Base-by-base conservation (phyloP, 371 early-diverging fungal species). In the Mortierella sp. region DNA sequence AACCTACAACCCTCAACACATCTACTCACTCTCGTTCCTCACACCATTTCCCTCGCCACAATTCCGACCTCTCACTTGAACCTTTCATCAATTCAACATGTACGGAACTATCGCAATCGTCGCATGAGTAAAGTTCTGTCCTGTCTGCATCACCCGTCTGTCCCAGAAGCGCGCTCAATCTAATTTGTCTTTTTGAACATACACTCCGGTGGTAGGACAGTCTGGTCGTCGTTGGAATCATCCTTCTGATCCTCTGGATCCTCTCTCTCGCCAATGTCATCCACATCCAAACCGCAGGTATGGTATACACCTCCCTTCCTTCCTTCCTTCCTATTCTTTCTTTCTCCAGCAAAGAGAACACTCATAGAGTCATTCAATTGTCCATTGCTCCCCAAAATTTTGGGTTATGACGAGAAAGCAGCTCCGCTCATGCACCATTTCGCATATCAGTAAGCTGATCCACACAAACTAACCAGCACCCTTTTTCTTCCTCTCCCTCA, bases 241-340 rank as follows among this genome's bases (percentile, higher is more conserved):
- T 71, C 21, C n/a, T 51, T 32, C 18, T 76, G 7, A 38, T 76
- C 16, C 41, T 76, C 41, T 76, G 76, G 76, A 68, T 76, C 70
- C 54, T 70, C 11, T 49, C 58, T 4, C 70, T 70, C 3, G 44
- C 43, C 51, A 49, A 63, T n/a, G 44, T 71, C 27, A 71, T 76
- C 44, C 56, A 76, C 29, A 63, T 76, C 21, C 35, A 27, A 63
- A 27, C 71, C 12, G 27, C 24, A 27, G 76, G 76, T 14, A 38
- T 1, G 21, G 38, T 49, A 16, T 16, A 16, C 16, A 18, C 18
- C 16, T 18, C 1, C 21, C 49, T 0, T 18, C 4, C 10, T 3
- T 2, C 35, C 35, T 41, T 65, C 35, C 32, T 32, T 32, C 32
- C 32, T 32, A 18, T 1, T 0, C 35, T 27, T 56, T 27, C n/a